Percentiles rank a stretch among this genome's conserved stretches.
phyloP scores from a whole-genome alignment of 345 rosid species.

The Brassica incana region DNA sequence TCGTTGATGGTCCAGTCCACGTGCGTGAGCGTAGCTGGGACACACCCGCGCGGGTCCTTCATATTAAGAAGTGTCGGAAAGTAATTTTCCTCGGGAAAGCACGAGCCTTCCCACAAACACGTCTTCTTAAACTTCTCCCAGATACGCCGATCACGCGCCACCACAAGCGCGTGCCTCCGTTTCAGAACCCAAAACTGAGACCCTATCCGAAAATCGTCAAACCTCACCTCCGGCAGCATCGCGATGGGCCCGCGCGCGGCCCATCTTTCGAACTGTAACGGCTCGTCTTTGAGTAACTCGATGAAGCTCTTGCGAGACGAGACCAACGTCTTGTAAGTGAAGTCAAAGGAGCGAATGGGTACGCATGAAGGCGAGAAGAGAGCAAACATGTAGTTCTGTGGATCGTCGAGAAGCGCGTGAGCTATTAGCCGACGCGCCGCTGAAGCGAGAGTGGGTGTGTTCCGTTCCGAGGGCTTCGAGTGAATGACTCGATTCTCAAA shows the following conservation, averaged over 20 bases:
- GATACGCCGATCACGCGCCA: constrained; percentile 53
- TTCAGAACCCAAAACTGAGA: constrained; percentile 85
- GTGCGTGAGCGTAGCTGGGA: constrained; percentile 72
- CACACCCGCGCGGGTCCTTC: constrained; percentile 57
- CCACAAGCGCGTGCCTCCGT: constrained; percentile 66
- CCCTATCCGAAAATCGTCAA: constrained; percentile 74
- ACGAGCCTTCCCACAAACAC: constrained; percentile 53
- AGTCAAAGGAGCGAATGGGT: constrained; percentile 64
- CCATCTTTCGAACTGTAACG: constrained; percentile 62
- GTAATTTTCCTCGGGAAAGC: constrained; percentile 77
- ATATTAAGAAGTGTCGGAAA: constrained; percentile 70
- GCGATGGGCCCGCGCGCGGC: constrained; percentile 70
- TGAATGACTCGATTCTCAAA: constrained; percentile 55
- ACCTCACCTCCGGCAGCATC: constrained; percentile 72
- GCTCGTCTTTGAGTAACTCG: constrained; percentile 62
- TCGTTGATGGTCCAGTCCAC: constrained; percentile 61
- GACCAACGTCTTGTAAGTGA: constrained; percentile 47
- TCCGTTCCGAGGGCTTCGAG: constrained; percentile 53
- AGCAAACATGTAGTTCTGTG: constrained; percentile 59
- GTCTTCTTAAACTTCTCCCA: constrained; percentile 67
- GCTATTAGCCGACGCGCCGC: constrained; percentile 76
- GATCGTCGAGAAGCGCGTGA: constrained; percentile 68
- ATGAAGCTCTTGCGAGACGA: constrained; percentile 57
- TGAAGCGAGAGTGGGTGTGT: constrained; percentile 59
- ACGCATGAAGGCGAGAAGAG: constrained; percentile 71